Base-by-base conservation (phyloP, 805 yeast species). In the Candida succiphila region DNA sequence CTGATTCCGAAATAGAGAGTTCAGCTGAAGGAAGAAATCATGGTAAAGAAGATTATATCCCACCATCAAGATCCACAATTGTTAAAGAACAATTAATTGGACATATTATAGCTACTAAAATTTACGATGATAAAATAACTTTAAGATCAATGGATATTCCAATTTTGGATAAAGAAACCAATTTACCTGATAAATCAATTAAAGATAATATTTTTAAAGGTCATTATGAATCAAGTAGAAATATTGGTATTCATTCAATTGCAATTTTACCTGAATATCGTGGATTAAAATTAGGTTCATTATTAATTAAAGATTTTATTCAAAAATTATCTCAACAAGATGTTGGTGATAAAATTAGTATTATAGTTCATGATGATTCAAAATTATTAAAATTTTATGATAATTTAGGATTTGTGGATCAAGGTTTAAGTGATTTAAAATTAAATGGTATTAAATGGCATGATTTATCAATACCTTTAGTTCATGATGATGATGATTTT, bases 301-400 rank as follows among this genome's bases (percentile, higher is more conserved):
- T 87, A 37, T 60, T 89, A 49, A 58, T 89, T 48, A 86, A 82
- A 45, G 98, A 89, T 58, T 92, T 84, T 60, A 71, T 88, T 40
- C 96, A 92, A 56, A 84, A 89, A 51, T 63, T 89, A 56, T 74
- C 85, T 31, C 86, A 86, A 53, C 94, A 87, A 53, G 85, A 78
- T 44, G 77, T 86, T 40, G 96, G 92, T 30, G 83, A 77, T 45
- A 70, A 75, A 47, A 76, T 89, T 32, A 72, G 77, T 6, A 64
- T 89, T 22, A 69, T 89, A 38, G 83, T 87, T 21, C 86, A 83
- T 48, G 69, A 74, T 31, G n/a, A n/a, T n/a, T n/a, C n/a, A n/a
- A 62, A 67, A 17, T 65, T 86, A 48, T 59, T 78, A 15, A 78
- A 81, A 16, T 88, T 88, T 56, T 89, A 89, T 60, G 78, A 75